These are phyloP conservation scores for Deuterostichococcus epilithicus DNA, from an alignment of 139 green algal genomes.

Conservation along the genomic window DNA sequence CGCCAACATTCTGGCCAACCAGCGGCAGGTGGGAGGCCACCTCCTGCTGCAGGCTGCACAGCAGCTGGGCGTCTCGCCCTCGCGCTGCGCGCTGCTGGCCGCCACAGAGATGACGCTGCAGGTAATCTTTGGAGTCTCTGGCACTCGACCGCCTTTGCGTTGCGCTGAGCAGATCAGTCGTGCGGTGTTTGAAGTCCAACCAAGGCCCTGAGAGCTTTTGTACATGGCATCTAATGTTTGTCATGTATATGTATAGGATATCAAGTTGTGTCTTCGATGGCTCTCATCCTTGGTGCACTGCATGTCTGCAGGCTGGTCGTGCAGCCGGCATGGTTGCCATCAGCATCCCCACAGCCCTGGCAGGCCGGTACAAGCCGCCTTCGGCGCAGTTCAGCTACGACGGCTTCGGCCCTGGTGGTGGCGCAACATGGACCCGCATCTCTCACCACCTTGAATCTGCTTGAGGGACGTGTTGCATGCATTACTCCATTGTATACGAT, in stretches of 20 bases:
- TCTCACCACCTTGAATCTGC: conserved; percentile 11
- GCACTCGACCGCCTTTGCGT: not conserved
- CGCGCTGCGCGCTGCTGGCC: conserved; percentile 1
- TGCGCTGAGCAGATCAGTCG: not conserved
- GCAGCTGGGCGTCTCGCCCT: not conserved
- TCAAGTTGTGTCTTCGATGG: not conserved
- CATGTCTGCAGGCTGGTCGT: conserved; percentile 31
- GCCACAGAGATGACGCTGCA: conserved; percentile 15
- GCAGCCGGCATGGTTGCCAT: conserved; percentile 32
- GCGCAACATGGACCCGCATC: conserved; percentile 36
- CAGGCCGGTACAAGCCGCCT: conserved; percentile 28
- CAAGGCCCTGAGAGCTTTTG: not conserved
- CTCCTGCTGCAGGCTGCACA: not conserved
- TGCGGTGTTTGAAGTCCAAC: not conserved
- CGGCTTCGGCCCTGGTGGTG: conserved; percentile 37
- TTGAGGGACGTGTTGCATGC: not conserved
- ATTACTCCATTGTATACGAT: not conserved
- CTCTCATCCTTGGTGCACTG: not conserved
- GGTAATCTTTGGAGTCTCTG: not conserved
- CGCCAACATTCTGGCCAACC: conserved; percentile 2
- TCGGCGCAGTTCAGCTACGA: conserved; percentile 35
- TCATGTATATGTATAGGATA: not conserved
- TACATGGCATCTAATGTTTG: not conserved
- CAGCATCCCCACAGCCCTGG: conserved; percentile 29
- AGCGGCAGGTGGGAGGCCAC: not conserved